Evolutionary conservation across 768 basidiomycete species (phyloP).

Genomic region (Russula sp.): DNA sequence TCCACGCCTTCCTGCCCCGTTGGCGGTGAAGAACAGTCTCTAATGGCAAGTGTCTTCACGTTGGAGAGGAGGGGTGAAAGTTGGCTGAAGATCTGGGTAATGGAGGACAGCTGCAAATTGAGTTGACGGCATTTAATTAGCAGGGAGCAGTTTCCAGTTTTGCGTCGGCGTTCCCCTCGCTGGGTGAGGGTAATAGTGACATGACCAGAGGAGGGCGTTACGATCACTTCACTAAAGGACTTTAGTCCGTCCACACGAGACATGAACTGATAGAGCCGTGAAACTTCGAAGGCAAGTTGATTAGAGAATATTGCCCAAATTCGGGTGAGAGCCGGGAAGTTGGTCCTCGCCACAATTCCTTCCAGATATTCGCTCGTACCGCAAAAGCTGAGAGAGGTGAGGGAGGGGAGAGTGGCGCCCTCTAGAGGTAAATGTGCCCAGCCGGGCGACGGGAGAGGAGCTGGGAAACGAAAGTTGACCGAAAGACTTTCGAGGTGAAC

Average conservation of each 20-base stretch:
- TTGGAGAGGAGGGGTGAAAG: neutral
- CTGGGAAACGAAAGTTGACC: neutral
- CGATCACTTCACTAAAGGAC: neutral
- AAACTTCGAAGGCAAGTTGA: neutral
- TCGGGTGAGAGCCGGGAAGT: neutral
- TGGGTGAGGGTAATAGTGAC: neutral
- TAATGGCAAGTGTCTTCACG: neutral
- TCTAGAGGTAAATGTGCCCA: neutral
- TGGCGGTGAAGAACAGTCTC: too few species aligned
- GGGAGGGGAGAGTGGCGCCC: neutral
- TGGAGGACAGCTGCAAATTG: constrained; percentile 1
- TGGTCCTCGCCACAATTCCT: neutral
- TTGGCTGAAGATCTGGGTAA: neutral
- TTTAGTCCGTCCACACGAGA: neutral
- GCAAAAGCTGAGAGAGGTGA: neutral
- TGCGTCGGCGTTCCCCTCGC: neutral
- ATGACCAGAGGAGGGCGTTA: neutral
- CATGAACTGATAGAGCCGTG: neutral
- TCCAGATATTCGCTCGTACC: constrained; percentile 7
- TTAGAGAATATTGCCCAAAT: neutral
- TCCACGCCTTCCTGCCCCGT: neutral
- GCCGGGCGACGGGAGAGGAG: neutral
- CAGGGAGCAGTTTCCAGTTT: neutral
- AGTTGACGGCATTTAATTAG: neutral
- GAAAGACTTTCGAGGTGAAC: neutral